These are phyloP conservation scores for Populus tomentosa DNA, from an alignment of 441 rosid species.

Conservation along the genomic window DNA sequence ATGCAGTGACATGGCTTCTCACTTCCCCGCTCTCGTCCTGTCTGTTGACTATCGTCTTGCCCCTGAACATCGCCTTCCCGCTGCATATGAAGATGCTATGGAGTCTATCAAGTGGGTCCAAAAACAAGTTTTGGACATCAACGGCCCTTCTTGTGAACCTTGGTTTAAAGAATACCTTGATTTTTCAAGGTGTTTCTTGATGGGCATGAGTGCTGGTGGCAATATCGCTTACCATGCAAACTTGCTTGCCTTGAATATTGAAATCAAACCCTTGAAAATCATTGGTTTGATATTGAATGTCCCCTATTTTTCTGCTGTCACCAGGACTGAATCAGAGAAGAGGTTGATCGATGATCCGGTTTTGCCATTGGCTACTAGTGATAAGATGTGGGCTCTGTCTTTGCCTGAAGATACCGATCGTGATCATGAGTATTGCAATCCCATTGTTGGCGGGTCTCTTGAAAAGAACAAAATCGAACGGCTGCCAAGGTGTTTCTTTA, in stretches of 20 bases:
- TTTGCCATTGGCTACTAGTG: not conserved
- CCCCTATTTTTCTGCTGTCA: not conserved
- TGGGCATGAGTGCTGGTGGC: not conserved
- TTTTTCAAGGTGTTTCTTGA: conserved; percentile 18
- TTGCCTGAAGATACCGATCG: not conserved
- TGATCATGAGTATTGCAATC: not conserved
- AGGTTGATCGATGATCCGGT: not conserved
- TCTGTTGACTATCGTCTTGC: conserved; percentile 38
- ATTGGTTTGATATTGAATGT: not conserved
- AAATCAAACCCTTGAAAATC: no score
- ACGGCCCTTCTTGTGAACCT: no score
- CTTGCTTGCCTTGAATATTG: no score
- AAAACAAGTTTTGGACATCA: no score
- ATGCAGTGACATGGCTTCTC: no score
- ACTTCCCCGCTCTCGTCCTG: conserved; percentile 12
- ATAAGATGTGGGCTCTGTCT: not conserved
- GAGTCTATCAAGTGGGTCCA: conserved; percentile 17
- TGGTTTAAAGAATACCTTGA: conserved; percentile 44
- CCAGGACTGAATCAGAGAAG: not conserved
- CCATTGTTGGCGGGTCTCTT: not conserved
- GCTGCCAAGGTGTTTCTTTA: not conserved
- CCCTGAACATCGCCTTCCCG: conserved; percentile 43
- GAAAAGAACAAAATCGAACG: not conserved
- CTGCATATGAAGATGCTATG: conserved; percentile 40
- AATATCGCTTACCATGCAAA: no score